Percentiles rank a stretch among this genome's conserved stretches.
These are phyloP conservation scores for Neofusicoccum ribis DNA, from an alignment of 2,329 filamentous ascomycete species.

Conservation along the genomic window DNA sequence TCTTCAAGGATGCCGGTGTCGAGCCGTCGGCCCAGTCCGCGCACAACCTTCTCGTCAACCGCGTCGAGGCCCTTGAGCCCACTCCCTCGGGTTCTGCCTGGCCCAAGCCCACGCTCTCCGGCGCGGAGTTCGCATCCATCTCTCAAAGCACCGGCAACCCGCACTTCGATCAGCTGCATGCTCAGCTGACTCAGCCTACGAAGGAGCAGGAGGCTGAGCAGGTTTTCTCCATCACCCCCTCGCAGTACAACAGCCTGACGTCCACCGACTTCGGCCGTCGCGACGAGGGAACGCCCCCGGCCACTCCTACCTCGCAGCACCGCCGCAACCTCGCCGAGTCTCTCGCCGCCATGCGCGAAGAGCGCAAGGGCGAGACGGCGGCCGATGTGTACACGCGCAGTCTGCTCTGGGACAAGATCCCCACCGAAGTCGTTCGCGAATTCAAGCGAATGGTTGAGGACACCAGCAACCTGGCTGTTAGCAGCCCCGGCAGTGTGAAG, in stretches of 20 bases:
- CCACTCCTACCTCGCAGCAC: constrained; percentile 46
- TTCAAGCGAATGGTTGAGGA: constrained; percentile 91
- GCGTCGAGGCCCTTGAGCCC: constrained; percentile 41
- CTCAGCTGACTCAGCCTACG: constrained; percentile 58
- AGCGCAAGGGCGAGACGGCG: constrained; percentile 67
- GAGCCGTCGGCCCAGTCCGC: constrained; percentile 38
- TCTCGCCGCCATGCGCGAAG: constrained; percentile 73
- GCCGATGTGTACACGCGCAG: constrained; percentile 92
- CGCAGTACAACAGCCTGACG: constrained; percentile 84
- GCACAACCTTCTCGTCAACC: constrained; percentile 53
- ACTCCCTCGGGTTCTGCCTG: constrained; percentile 37
- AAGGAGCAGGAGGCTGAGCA: constrained; percentile 87
- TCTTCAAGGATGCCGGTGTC: constrained; percentile 78
- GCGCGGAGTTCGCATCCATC: constrained; percentile 37
- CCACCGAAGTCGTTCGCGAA: constrained; percentile 84
- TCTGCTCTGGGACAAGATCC: constrained; percentile 91
- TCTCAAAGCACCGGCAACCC: constrained; percentile 29
- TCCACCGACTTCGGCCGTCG: constrained; percentile 68
- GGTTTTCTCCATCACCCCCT: constrained; percentile 79
- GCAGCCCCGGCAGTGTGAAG: constrained; percentile 34
- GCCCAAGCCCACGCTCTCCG: constrained; percentile 39
- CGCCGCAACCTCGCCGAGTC: constrained; percentile 78
- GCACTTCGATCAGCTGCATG: constrained; percentile 42
- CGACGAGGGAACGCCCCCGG: constrained; percentile 38
- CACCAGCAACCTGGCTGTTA: constrained; percentile 48